phyloP scores from a whole-genome alignment of 2,329 filamentous ascomycete genomes.

The Fusarium agapanthi region DNA sequence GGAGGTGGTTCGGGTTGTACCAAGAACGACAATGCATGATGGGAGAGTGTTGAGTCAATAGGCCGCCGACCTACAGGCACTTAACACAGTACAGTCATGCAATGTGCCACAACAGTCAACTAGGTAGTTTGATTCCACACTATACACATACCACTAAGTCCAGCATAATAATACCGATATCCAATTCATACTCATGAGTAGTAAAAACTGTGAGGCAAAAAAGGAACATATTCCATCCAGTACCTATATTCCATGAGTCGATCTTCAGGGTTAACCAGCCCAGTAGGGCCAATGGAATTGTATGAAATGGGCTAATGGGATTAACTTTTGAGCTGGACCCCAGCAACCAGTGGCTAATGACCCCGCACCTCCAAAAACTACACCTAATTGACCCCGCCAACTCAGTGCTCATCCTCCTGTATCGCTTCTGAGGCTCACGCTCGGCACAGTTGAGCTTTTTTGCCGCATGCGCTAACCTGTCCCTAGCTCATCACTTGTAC shows the following conservation, averaged over 20 bases:
- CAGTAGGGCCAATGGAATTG: neutral
- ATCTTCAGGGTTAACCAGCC: constrained; percentile 26
- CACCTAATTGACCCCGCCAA: constrained; percentile 27
- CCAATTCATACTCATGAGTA: neutral
- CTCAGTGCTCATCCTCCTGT: constrained; percentile 8
- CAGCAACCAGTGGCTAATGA: constrained; percentile 20
- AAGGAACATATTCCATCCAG: neutral
- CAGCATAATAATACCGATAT: neutral
- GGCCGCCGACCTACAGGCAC: neutral
- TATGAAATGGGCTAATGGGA: constrained; percentile 1
- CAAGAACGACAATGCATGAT: neutral
- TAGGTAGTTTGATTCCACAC: neutral
- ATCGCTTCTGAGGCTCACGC: constrained; percentile 16
- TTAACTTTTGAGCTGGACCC: constrained; percentile 23
- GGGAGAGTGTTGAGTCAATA: neutral
- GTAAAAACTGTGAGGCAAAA: neutral
- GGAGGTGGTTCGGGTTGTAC: constrained; percentile 15
- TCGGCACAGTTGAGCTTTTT: constrained; percentile 28
- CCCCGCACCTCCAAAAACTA: constrained; percentile 38
- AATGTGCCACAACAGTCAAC: neutral
- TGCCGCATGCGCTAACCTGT: constrained; percentile 21
- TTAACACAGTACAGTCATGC: neutral
- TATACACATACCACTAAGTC: neutral
- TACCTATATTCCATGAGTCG: neutral
- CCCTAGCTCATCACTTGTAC: constrained; percentile 6